A percentile compares a stretch with the other conserved stretches of the same genome.
Conservation (phyloP, 768 basidiomycete species). For the Collybiopsis luxurians region DNA sequence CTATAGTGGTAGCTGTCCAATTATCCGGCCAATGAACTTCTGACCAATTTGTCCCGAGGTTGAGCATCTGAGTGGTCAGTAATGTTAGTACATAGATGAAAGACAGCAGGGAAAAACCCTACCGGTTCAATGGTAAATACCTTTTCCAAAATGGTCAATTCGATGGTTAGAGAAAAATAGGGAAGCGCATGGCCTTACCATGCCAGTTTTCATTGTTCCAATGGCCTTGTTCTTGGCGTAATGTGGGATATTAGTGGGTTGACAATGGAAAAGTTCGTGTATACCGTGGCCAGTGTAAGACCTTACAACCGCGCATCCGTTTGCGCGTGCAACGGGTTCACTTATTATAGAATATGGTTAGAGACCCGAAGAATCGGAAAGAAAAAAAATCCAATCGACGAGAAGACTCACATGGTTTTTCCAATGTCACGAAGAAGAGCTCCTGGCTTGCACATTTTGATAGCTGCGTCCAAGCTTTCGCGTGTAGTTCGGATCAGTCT, state of each 20-base stretch:
- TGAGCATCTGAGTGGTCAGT: conserved; percentile 73
- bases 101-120: conserved; percentile 5
- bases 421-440: conserved; percentile 86
- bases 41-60: conserved; percentile 75
- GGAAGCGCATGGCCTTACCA: conserved; percentile 48
- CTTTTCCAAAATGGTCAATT: conserved; percentile 40
- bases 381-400: background rate
- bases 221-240: conserved; percentile 93
- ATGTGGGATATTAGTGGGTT: conserved; percentile 89
- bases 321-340: conserved; percentile 81
- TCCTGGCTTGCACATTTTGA: conserved; percentile 92
- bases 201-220: conserved; percentile 92
- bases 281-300: conserved; percentile 92
- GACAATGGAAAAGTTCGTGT: conserved; percentile 81
- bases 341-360: conserved; percentile 29
- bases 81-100: background rate
- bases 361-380: no score
- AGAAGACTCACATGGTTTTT: conserved; percentile 69
- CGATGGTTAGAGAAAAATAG: conserved; percentile 2
- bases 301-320: conserved; percentile 87
- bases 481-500: conserved; percentile 83
- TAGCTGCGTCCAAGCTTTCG: conserved; percentile 83
- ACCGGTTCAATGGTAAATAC: conserved; percentile 74
- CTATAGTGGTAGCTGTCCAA: conserved; percentile 93
- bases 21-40: conserved; percentile 89